Conservation (phyloP, 1,284 basidiomycete species). For the Heliocybe sulcata region DNA sequence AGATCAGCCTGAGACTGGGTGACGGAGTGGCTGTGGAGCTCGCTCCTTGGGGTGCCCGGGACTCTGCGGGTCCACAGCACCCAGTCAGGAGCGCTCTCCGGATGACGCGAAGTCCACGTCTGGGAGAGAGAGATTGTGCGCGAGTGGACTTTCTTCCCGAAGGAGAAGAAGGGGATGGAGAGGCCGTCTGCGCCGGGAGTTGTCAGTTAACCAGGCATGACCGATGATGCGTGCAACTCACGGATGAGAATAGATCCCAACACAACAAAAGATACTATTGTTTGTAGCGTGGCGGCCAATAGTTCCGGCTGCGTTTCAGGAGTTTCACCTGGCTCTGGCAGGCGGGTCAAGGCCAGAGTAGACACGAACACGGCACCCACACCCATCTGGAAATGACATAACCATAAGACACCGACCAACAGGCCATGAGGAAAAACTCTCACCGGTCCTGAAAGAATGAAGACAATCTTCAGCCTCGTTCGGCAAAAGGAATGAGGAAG, state of each 20-base stretch:
- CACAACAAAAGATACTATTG: slow-evolving; percentile 81
- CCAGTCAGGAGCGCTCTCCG: slow-evolving; percentile 38
- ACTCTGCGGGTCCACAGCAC: slow-evolving; percentile 29
- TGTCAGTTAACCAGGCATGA: background rate
- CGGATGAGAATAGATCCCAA: slow-evolving; percentile 78
- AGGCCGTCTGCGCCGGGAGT: slow-evolving; percentile 55
- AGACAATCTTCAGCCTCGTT: slow-evolving; percentile 2
- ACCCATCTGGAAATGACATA: slow-evolving; percentile 46
- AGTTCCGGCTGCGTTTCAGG: slow-evolving; percentile 64
- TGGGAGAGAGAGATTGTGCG: slow-evolving; percentile 34
- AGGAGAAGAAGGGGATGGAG: slow-evolving; percentile 82
- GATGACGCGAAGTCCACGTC: slow-evolving; percentile 19
- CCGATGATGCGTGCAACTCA: slow-evolving; percentile 26
- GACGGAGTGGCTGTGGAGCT: background rate
- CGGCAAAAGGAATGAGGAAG: slow-evolving; percentile 2
- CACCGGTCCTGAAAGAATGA: slow-evolving; percentile 41
- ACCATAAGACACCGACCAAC: background rate
- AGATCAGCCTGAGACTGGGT: slow-evolving; percentile 1
- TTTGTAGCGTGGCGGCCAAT: slow-evolving; percentile 64
- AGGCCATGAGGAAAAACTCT: slow-evolving; percentile 12
- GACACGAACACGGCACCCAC: slow-evolving; percentile 85
- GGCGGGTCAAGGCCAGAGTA: slow-evolving; percentile 61
- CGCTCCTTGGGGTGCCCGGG: slow-evolving; percentile 11
- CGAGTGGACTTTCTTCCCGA: slow-evolving; percentile 60
- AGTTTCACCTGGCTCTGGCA: slow-evolving; percentile 52